Evolutionary conservation across 306 rosid genomes (phyloP).

Genomic region (Amphicarpaea edgeworthii): DNA sequence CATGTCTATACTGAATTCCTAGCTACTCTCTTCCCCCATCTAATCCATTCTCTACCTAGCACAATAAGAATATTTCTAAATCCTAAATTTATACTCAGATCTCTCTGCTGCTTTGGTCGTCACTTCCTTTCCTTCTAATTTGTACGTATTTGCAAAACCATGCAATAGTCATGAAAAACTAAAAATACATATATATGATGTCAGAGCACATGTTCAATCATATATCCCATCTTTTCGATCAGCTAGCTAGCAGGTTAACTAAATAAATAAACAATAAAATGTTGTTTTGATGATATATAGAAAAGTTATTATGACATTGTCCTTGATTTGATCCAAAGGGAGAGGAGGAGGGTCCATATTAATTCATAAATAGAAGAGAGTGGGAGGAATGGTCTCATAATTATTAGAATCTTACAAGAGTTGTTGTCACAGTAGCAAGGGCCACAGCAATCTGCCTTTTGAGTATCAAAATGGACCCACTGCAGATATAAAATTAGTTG

Average conservation of each 20-base stretch:
- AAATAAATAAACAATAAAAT: neutral
- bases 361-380: constrained; percentile 29
- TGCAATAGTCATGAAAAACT: constrained; percentile 32
- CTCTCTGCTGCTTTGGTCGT: neutral
- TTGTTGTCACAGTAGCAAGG: constrained; percentile 60
- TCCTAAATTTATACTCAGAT: constrained; percentile 23
- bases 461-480: constrained; percentile 64
- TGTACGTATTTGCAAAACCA: constrained; percentile 6
- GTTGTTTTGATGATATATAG: constrained; percentile 39
- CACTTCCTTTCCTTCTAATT: neutral
- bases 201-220: constrained; percentile 32
- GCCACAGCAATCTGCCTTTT: constrained; percentile 52
- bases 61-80: constrained; percentile 29
- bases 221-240: neutral
- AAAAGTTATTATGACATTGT: constrained; percentile 45
- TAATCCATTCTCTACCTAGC: constrained; percentile 15
- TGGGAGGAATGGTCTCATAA: constrained; percentile 50
- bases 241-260: neutral
- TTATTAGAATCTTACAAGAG: constrained; percentile 64
- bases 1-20: constrained; percentile 21
- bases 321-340: constrained; percentile 49
- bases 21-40: constrained; percentile 5
- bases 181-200: neutral
- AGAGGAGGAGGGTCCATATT: constrained; percentile 47
- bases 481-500: constrained; percentile 35